These are phyloP conservation scores for Lentinula aciculospora DNA, from an alignment of 768 basidiomycete genomes.

Conservation along the genomic window DNA sequence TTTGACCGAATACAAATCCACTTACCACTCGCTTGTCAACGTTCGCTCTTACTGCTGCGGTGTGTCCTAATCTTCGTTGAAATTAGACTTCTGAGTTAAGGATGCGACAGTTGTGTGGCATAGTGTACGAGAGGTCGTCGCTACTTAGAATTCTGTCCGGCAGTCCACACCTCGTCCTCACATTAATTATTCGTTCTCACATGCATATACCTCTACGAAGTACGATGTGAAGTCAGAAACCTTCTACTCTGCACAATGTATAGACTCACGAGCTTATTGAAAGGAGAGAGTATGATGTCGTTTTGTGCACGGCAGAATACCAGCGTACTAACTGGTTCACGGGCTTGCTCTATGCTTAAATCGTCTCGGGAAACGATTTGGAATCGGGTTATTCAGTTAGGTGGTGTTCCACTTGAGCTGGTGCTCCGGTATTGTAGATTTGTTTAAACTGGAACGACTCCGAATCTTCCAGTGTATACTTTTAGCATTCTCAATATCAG, in stretches of 20 bases:
- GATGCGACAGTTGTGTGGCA: slow-evolving; percentile 36
- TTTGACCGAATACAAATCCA: slow-evolving; percentile 34
- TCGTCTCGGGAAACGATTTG: slow-evolving; percentile 30
- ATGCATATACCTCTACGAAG: slow-evolving; percentile 28
- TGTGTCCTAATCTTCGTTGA: slow-evolving; percentile 12
- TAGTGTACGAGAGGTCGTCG: slow-evolving; percentile 42
- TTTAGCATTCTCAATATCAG: slow-evolving; percentile 11
- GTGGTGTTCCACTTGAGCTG: not conserved
- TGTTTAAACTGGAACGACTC: not conserved
- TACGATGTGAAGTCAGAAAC: slow-evolving; percentile 23
- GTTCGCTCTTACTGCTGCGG: slow-evolving; percentile 37
- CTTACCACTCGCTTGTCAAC: slow-evolving; percentile 53
- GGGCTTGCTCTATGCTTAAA: slow-evolving; percentile 29
- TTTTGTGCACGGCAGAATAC: slow-evolving; percentile 53
- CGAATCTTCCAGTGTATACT: not conserved
- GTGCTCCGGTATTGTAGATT: not conserved
- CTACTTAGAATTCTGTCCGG: slow-evolving; percentile 21
- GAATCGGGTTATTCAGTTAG: slow-evolving; percentile 18
- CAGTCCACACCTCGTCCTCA: slow-evolving; percentile 17
- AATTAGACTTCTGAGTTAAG: not conserved
- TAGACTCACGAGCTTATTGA: slow-evolving; percentile 8
- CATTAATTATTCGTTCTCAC: slow-evolving; percentile 32
- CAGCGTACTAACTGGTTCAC: slow-evolving; percentile 44
- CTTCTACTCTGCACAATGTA: slow-evolving; percentile 23
- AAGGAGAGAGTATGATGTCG: slow-evolving; percentile 31